phyloP scores from a whole-genome alignment of 805 yeast genomes.

The Saccharomycopsis selenospora region DNA sequence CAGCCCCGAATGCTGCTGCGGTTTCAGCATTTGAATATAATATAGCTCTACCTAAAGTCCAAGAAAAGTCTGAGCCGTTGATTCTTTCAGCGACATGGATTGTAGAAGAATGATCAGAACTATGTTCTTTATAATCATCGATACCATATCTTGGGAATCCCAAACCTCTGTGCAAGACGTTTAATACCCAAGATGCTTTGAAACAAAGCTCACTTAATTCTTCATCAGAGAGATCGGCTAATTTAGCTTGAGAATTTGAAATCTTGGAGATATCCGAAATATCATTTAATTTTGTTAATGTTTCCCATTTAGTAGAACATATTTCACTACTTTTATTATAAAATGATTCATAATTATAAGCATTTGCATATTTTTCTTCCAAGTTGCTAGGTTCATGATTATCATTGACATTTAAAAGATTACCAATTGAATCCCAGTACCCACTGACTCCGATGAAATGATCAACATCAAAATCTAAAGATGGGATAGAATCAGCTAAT shows the following conservation, averaged over 20 bases:
- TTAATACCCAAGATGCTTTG: conserved; percentile 52
- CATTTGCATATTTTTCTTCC: conserved; percentile 27
- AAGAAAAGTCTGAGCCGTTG: conserved; percentile 40
- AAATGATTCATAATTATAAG: conserved; percentile 40
- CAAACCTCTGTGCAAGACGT: conserved; percentile 50
- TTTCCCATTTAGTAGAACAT: conserved; percentile 39
- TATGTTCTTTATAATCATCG: conserved; percentile 26
- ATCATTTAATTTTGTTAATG: conserved; percentile 32
- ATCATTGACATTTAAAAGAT: conserved; percentile 33
- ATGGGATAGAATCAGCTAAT: conserved; percentile 45
- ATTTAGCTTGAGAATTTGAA: conserved; percentile 1
- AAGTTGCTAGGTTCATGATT: conserved; percentile 11
- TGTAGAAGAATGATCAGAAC: conserved; percentile 26
- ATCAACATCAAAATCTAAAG: conserved; percentile 48
- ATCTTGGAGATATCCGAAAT: conserved; percentile 7
- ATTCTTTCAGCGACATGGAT: conserved; percentile 39
- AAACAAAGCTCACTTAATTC: conserved; percentile 52
- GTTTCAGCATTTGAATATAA: conserved; percentile 54
- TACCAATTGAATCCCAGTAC: conserved; percentile 55
- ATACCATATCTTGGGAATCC: conserved; percentile 50
- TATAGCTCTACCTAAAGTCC: conserved; percentile 57
- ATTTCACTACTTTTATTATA: conserved; percentile 37
- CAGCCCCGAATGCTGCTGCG: conserved; percentile 36
- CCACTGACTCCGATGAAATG: conserved; percentile 62
- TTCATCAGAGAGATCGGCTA: conserved; percentile 31